phyloP scores from a whole-genome alignment of 2,329 filamentous ascomycete species.

The Pleoardoris graminearum region DNA sequence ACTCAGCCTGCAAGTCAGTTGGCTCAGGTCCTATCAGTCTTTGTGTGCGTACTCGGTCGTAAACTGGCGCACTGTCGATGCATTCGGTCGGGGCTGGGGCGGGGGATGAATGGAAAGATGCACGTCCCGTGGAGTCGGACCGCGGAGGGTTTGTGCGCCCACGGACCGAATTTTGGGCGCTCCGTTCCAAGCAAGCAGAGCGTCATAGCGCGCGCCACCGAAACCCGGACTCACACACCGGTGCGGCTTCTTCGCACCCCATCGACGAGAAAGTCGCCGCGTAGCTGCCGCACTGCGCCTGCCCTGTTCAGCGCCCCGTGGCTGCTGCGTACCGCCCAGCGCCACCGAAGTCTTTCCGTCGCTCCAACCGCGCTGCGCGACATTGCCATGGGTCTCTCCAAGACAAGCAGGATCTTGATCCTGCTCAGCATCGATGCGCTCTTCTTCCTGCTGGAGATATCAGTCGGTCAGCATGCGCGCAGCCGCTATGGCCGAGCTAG shows the following conservation, averaged over 20 bases:
- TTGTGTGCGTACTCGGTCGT: too few relatives aligned
- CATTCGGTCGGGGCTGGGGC: too few relatives aligned
- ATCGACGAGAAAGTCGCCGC: neutral
- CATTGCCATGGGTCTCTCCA: constrained; percentile 78
- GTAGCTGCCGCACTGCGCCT: neutral
- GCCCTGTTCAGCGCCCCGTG: neutral
- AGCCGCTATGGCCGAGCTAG: neutral
- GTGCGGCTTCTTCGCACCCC: neutral
- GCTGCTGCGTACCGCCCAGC: neutral
- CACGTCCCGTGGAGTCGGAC: too few relatives aligned
- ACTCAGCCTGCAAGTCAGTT: too few relatives aligned
- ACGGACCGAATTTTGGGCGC: too few relatives aligned
- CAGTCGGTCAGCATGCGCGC: constrained; percentile 59
- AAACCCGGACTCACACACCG: too few relatives aligned
- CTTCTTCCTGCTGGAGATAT: constrained; percentile 90
- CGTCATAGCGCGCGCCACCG: too few relatives aligned
- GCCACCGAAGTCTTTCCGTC: neutral
- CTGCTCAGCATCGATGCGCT: constrained; percentile 86
- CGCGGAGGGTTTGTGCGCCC: too few relatives aligned
- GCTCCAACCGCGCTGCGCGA: neutral
- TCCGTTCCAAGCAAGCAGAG: too few relatives aligned
- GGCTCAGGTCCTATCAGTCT: too few relatives aligned
- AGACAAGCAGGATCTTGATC: constrained; percentile 87
- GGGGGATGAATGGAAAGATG: too few relatives aligned
- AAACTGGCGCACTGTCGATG: too few relatives aligned